Conservation (phyloP, 73 alveolate genomes). For the Tetrahymena malaccensis region DNA sequence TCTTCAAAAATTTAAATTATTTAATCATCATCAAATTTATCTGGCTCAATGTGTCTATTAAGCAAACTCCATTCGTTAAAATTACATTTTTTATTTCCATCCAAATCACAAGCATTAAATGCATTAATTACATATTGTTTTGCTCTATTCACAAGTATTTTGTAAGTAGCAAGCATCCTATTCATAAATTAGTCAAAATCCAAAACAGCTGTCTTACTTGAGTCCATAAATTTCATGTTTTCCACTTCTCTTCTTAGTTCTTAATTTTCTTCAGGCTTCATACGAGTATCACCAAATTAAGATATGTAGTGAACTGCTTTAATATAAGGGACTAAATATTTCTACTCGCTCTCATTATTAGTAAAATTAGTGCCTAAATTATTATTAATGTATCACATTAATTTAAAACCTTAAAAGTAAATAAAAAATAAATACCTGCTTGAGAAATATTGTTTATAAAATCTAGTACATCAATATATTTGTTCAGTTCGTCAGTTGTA, state of each 20-base stretch:
- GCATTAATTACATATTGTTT: conserved; percentile 30
- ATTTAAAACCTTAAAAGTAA: background rate
- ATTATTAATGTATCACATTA: background rate
- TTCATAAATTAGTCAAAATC: conserved; percentile 34
- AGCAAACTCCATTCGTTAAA: conserved; percentile 31
- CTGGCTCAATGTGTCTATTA: conserved; percentile 27
- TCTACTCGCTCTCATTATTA: conserved; percentile 19
- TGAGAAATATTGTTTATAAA: background rate
- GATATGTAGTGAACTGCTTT: conserved; percentile 3
- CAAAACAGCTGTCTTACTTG: conserved; percentile 20
- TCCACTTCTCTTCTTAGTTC: conserved; percentile 17
- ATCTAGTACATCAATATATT: conserved; percentile 23
- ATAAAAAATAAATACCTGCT: background rate
- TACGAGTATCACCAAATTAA: conserved; percentile 1
- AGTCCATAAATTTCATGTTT: conserved; percentile 9
- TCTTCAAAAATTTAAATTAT: conserved; percentile 18
- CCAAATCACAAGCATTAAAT: conserved; percentile 36
- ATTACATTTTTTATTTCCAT: conserved; percentile 36
- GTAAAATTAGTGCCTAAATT: background rate
- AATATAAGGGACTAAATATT: conserved; percentile 15
- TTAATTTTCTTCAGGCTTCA: conserved; percentile 1
- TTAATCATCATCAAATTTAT: conserved; percentile 34
- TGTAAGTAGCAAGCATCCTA: background rate
- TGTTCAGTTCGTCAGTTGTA: conserved; percentile 13
- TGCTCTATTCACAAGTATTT: conserved; percentile 17